Evolutionary conservation across 176 grass and related monocot species (phyloP).

Genomic region (Themeda triandra): DNA sequence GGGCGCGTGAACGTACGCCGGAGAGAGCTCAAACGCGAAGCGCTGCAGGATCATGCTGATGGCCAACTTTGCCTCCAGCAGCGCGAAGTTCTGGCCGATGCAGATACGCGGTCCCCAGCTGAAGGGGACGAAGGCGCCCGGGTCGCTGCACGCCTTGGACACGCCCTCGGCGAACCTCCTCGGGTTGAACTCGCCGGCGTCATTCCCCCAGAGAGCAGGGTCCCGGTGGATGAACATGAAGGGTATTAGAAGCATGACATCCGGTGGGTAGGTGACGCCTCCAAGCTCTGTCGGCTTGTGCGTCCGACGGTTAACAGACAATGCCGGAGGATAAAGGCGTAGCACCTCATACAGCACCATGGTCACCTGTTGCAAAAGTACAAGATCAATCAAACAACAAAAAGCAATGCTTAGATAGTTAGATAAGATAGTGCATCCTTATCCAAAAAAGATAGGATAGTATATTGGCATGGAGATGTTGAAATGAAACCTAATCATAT

Average conservation of each 20-base stretch:
- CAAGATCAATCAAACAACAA: background rate
- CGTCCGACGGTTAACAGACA: constrained; percentile 2
- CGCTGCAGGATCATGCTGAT: constrained; percentile 65
- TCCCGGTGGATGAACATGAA: constrained; percentile 55
- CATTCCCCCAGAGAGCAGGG: constrained; percentile 47
- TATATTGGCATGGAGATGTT: background rate
- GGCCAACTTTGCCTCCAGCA: constrained; percentile 73
- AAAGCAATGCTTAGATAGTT: background rate
- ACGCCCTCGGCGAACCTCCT: constrained; percentile 67
- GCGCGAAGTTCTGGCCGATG: constrained; percentile 65
- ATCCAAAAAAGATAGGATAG: background rate
- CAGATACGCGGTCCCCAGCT: constrained; percentile 66
- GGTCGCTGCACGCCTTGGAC: constrained; percentile 50
- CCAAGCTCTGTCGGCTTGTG: constrained; percentile 49
- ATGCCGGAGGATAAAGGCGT: constrained; percentile 57
- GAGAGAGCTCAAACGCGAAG: constrained; percentile 69
- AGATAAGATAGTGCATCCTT: too few species aligned
- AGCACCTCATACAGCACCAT: constrained; percentile 87
- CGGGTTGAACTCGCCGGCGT: constrained; percentile 65
- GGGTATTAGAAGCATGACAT: constrained; percentile 43
- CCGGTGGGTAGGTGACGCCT: constrained; percentile 40
- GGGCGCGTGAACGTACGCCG: constrained; percentile 55
- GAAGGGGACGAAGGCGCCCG: constrained; percentile 56
- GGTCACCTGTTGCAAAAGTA: constrained; percentile 38
- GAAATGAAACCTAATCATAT: background rate